phyloP scores from a whole-genome alignment of 1,284 basidiomycete species.

The Naganishia sp. region DNA sequence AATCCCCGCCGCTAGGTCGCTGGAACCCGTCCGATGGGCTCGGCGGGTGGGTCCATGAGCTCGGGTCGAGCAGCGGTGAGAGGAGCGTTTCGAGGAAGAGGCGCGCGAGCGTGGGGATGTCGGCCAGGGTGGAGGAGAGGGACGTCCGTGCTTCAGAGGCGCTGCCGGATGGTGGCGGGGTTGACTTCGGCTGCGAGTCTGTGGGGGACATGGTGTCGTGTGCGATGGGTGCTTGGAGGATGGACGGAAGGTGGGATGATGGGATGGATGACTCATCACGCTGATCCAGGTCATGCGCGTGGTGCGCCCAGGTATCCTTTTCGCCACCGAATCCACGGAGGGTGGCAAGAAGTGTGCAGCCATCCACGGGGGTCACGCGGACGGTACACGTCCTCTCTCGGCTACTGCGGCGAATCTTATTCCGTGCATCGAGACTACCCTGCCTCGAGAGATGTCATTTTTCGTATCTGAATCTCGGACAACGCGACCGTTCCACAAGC shows the following conservation, averaged over 20 bases:
- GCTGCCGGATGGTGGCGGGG: background rate
- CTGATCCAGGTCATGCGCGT: too few relatives aligned
- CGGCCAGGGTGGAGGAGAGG: slow-evolving; percentile 2
- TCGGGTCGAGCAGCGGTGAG: slow-evolving; percentile 11
- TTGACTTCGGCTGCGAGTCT: slow-evolving; percentile 18
- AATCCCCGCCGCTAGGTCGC: background rate
- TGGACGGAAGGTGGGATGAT: too few relatives aligned
- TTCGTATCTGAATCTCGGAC: too few relatives aligned
- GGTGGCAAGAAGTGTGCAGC: too few relatives aligned
- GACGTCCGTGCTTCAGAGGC: background rate
- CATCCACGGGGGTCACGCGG: too few relatives aligned
- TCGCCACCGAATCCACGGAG: too few relatives aligned
- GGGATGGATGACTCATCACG: background rate
- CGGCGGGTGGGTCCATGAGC: slow-evolving; percentile 6
- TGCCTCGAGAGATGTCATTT: too few relatives aligned
- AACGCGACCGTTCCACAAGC: too few relatives aligned
- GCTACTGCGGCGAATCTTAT: too few relatives aligned
- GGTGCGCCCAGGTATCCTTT: too few relatives aligned
- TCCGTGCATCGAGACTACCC: too few relatives aligned
- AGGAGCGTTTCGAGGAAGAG: slow-evolving; percentile 23
- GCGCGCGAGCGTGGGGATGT: slow-evolving; percentile 1
- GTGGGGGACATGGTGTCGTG: slow-evolving; percentile 12
- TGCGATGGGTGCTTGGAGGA: background rate
- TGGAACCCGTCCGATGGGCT: background rate
- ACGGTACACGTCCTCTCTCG: too few relatives aligned